Evolutionary conservation across 805 yeast species (phyloP).

Genomic region (Kazachstania kunashirensis): DNA sequence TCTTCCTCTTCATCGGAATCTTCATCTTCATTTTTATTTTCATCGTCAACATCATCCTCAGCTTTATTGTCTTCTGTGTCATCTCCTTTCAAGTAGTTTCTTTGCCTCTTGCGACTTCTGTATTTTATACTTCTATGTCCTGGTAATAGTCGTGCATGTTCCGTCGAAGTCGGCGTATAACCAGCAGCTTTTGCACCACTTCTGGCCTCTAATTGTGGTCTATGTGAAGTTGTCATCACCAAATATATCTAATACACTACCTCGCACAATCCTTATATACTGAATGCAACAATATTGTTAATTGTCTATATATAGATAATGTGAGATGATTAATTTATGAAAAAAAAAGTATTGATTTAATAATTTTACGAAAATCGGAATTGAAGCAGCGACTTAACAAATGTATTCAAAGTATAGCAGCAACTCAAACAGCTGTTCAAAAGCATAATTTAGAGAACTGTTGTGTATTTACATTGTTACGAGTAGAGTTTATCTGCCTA

Average conservation of each 20-base stretch:
- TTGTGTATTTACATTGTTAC: no score
- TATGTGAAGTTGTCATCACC: conserved; percentile 57
- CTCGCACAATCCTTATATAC: no score
- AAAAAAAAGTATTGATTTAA: no score
- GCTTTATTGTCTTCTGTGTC: conserved; percentile 18
- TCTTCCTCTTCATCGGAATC: conserved; percentile 14
- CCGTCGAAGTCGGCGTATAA: conserved; percentile 35
- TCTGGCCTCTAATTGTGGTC: conserved; percentile 60
- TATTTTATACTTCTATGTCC: conserved; percentile 46
- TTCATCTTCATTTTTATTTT: conserved; percentile 28
- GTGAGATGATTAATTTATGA: no score
- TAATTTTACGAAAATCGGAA: no score
- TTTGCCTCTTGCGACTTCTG: not conserved
- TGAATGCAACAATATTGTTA: no score
- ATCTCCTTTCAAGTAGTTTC: not conserved
- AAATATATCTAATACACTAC: no score
- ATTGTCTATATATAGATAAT: not conserved
- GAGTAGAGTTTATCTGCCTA: no score
- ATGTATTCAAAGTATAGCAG: no score
- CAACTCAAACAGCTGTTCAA: no score
- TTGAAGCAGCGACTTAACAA: no score
- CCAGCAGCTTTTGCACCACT: conserved; percentile 38
- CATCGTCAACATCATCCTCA: conserved; percentile 33
- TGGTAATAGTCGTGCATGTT: conserved; percentile 45
- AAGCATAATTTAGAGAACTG: no score